Evolutionary conservation across 2,329 filamentous ascomycete species (phyloP).

Genomic region (Aotearoamyces nothofagi): DNA sequence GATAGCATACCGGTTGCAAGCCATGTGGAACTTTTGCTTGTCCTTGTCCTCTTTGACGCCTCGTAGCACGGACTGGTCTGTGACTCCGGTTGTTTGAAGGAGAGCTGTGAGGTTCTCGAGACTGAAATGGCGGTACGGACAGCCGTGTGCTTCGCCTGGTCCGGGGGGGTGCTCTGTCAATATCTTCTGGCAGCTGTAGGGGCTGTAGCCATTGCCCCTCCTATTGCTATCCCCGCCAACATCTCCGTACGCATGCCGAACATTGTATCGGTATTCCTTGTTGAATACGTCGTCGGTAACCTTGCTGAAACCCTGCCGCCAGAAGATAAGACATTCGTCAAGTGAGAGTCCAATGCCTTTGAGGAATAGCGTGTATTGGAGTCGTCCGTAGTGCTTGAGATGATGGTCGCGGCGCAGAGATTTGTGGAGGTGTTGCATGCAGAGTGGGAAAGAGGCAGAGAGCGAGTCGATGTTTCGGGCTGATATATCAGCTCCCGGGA

Average conservation of each 20-base stretch:
- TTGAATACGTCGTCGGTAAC: conserved; percentile 91
- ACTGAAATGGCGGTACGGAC: conserved; percentile 86
- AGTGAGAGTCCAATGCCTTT: conserved; percentile 87
- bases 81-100: conserved; percentile 65
- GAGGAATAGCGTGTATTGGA: conserved; percentile 92
- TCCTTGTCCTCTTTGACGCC: conserved; percentile 81
- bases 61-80: conserved; percentile 61
- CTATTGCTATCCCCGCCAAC: conserved; percentile 87
- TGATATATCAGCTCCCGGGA: conserved; percentile 58
- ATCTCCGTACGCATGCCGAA: conserved; percentile 89
- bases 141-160: conserved; percentile 83
- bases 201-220: conserved; percentile 73
- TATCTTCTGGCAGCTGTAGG: conserved; percentile 91
- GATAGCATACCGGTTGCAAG: conserved; percentile 62
- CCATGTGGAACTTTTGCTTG: conserved; percentile 81
- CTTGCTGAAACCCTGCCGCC: conserved; percentile 73
- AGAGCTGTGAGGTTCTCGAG: conserved; percentile 70
- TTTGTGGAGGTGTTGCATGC: conserved; percentile 85
- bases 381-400: conserved; percentile 80
- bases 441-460: conserved; percentile 72
- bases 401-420: conserved; percentile 77
- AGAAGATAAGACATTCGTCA: conserved; percentile 87
- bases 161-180: conserved; percentile 78
- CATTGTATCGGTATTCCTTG: conserved; percentile 94
- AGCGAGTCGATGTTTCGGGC: conserved; percentile 69